Conservation (phyloP, 352 stramenopile genomes). For the Pythium graminicola region DNA sequence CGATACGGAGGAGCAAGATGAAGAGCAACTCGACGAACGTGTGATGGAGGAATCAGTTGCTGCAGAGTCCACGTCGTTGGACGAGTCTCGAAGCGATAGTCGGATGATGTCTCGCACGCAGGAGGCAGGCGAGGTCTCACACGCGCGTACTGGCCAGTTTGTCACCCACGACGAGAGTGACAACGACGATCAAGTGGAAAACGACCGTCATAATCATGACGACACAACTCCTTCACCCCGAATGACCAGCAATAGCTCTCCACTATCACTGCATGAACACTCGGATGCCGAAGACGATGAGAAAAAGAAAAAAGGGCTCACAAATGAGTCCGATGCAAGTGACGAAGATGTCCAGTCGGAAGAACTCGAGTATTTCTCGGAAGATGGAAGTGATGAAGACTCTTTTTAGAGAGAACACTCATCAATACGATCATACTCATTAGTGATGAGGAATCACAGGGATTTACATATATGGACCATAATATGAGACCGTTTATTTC, state of each 20-base stretch:
- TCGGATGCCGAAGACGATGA: slow-evolving; percentile 28
- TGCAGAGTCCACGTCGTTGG: slow-evolving; percentile 31
- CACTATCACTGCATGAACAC: slow-evolving; percentile 4
- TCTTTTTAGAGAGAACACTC: too few relatives aligned
- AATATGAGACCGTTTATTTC: too few relatives aligned
- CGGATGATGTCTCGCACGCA: not conserved
- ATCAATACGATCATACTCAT: too few relatives aligned
- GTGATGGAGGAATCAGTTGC: slow-evolving; percentile 35
- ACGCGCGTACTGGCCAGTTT: slow-evolving; percentile 3
- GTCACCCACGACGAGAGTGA: slow-evolving; percentile 14
- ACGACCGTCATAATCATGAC: not conserved
- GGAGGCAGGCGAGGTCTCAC: not conserved
- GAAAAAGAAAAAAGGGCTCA: slow-evolving; percentile 37
- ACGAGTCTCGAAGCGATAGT: slow-evolving; percentile 12
- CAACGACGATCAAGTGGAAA: not conserved
- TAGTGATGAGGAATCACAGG: too few relatives aligned
- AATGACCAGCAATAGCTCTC: not conserved
- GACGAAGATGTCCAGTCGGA: slow-evolving; percentile 65
- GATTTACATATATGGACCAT: too few relatives aligned
- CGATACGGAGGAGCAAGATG: slow-evolving; percentile 18
- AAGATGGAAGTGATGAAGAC: slow-evolving; percentile 73
- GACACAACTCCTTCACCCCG: not conserved
- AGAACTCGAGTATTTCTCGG: slow-evolving; percentile 81
- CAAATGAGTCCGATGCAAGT: slow-evolving; percentile 44
- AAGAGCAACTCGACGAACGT: slow-evolving; percentile 33